Percentiles rank a stretch among this genome's conserved stretches.
Conservation (phyloP, 1,139 yeast genomes). For the Protomyces inouyei region DNA sequence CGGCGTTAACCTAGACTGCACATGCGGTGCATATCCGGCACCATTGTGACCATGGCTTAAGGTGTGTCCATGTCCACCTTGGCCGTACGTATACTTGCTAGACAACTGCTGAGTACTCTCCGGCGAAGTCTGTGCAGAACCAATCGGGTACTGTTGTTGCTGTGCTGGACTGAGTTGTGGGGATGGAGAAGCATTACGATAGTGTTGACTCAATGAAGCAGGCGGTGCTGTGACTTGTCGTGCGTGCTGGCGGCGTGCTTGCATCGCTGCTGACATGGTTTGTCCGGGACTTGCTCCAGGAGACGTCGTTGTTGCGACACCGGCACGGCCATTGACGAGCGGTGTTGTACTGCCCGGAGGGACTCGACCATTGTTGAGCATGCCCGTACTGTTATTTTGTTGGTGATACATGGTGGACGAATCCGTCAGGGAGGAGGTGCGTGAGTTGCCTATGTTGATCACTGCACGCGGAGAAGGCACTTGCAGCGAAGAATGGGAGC, state of each 20-base stretch:
- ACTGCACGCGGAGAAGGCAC: neutral
- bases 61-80: neutral
- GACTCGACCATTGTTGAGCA: neutral
- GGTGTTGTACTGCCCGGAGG: neutral
- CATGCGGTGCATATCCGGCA: neutral
- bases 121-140: neutral
- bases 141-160: conserved; percentile 2
- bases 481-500: neutral
- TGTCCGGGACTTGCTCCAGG: neutral
- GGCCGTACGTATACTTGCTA: neutral
- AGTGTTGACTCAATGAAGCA: conserved; percentile 20
- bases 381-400: neutral
- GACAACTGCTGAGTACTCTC: conserved; percentile 9
- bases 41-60: neutral
- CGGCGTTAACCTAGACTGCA: neutral
- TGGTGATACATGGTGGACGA: neutral
- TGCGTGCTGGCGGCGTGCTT: neutral
- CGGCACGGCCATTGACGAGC: neutral
- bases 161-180: neutral
- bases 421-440: neutral
- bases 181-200: neutral
- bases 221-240: conserved; percentile 23
- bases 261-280: neutral
- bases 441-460: neutral
- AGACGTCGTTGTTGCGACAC: neutral